Base-by-base conservation (phyloP, 1,284 basidiomycete genomes). In the Fomitopsis schrenkii region DNA sequence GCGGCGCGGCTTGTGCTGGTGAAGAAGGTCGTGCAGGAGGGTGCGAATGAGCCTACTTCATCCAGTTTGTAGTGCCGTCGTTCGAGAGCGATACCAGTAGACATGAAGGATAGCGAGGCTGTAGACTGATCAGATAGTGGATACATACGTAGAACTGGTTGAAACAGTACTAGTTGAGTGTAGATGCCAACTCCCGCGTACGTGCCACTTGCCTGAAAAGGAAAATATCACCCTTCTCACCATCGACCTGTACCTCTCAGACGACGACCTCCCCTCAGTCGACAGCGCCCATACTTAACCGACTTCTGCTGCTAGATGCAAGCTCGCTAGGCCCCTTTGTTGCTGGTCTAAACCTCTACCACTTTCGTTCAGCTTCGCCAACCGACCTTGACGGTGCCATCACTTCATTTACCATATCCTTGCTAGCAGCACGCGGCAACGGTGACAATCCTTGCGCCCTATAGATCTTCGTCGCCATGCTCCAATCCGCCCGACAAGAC, bases 401-500 rank as follows among this genome's bases (percentile, higher is more conserved):
- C 55, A 45, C n/a, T 46, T 40, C 35, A 15, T 55, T 55, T 36
- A 54, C 33, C 28, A 15, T 17, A 46, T 22, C 22, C 45, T 12
- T 57, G 42, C 42, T 53, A 36, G 50, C 26, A 57, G 55, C 55
- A 57, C 55, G 33, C 38, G 12, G 35, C 26, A 48, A 9, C n/a
- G 48, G 19, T 52, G 33, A 15, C 48, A 9, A 2, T 38, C 15
- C 33, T n/a, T 45, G 28, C 33, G 26, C 19, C 26, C 36, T 26
- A 26, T 46, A 46, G 33, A 30, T 58, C 42, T 22, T 45, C 14
- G 10, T 33, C 57, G 52, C 35, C 40, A 59, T 41, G 38, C 45
- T 30, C 19, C 22, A 52, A 59, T 40, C 36, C 17, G 48, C 42
- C 50, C 80, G 82, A 58, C 83, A 87, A 70, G 88, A 90, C 62